Base-by-base conservation (phyloP, 2,329 filamentous ascomycete genomes). In the Arthrobotrys megalospora region DNA sequence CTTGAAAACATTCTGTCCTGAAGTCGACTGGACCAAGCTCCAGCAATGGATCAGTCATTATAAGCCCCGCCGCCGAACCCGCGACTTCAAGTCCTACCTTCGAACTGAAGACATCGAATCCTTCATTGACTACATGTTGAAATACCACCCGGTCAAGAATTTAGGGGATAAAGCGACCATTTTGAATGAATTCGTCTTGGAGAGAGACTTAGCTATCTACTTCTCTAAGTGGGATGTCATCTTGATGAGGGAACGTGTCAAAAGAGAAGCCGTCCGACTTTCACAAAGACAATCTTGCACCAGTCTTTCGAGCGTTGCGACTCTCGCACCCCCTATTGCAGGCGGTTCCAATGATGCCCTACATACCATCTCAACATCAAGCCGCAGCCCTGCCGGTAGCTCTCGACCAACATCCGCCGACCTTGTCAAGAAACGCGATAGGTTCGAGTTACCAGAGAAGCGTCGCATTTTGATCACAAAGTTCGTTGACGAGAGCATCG, bases 41-140 rank as follows among this genome's bases (percentile, higher is more conserved):
- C 28, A 64, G 8, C 67, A 71, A 8, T 78, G 75, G 75, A 68
- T 55, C 4, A 58, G 14, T 21, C 62, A 67, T 38, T 78, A 78
- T 45, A 72, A 71, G 11, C 19, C n/a, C 2, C 67, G 75, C 16
- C 75, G 75, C 36, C 65, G 67, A 48, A 78, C 24, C 21, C 50
- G 67, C n/a, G 75, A 78, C 28, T 53, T 43, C 21, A 28, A 50
- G 14, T 67, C 75, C 8, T 78, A 72, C 58, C 75, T 78, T 6
- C 60, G 75, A 12, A 52, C 19, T 2, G 75, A 78, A 41, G 75
- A 78, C 32, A 58, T 72, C 2, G 75, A 78, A 24, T 62, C 75
- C 19, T 78, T 78, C 45, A 62, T 78, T 38, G 75, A 78, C 53
- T 78, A 66, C 43, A 78, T 78, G 75, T 52, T 72, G 19, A 71